Base-by-base conservation (phyloP, 208 protist species). In the Leishmania major region DNA sequence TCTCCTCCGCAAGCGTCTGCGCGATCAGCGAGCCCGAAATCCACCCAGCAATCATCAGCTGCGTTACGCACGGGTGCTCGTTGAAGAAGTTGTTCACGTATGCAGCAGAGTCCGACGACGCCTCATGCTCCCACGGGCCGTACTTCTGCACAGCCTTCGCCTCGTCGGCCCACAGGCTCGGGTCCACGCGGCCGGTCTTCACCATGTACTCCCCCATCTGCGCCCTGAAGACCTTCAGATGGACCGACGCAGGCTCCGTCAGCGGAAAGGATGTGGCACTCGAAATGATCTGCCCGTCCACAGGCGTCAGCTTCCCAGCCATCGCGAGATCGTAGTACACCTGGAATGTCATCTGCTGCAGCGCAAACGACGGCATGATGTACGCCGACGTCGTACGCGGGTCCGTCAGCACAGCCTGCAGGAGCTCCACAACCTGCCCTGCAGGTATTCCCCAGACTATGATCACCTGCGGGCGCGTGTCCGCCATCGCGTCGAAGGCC, bases 41-140 rank as follows among this genome's bases (percentile, higher is more conserved):
- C 89, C 91, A 94, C 37, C 91, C 89, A 6, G 73, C 74, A 28
- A 94, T 45, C 81, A 88, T 91, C 47, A 88, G 49, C 78, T 85
- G 84, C 2, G 71, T 70, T n/a, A n/a, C n/a, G 49, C 59, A 74
- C 1, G 66, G 59, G n/a, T 80, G 71, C 22, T 66, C 31, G 15
- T 73, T 13, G 8, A 69, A 79, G 70, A 90, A 88, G 2, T 59
- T 45, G 40, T 31, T 84, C 69, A 75, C 43, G 28, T 28, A 7
- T 19, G 45, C n/a, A 8, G 25, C 45, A 35, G 47, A 22, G 25
- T 3, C 45, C 40, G 45, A 55, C 11, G 47, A 3, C n/a, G 60
- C 10, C 37, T 37, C 43, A 28, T 13, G 66, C 55, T 4, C 22
- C 37, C 7, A 0, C 0, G 31, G 6, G 17, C 75, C 75, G 59